These are phyloP conservation scores for Polygonum maritimum DNA, from an alignment of 148 eudicot genomes.

Conservation along the genomic window DNA sequence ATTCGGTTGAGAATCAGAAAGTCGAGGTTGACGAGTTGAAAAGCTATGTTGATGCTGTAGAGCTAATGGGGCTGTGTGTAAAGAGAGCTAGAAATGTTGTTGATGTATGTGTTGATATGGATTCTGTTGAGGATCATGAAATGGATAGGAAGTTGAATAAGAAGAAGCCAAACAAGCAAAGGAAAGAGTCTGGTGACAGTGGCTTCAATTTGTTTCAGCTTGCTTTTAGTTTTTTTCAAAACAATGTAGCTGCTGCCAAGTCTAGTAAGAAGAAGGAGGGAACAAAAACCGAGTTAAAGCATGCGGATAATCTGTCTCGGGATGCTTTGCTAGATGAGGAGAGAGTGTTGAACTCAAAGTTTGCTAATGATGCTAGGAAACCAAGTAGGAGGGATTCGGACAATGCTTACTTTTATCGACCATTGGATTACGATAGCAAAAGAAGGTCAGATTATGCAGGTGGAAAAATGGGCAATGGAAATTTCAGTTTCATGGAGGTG, in stretches of 20 bases:
- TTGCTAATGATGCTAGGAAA: slow-evolving; percentile 9
- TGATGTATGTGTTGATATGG: slow-evolving; percentile 31
- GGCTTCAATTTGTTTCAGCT: slow-evolving; percentile 39
- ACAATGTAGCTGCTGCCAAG: slow-evolving; percentile 22
- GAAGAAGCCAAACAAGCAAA: slow-evolving; percentile 28
- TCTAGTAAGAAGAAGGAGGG: slow-evolving; percentile 30
- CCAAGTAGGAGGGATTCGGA: slow-evolving; percentile 12
- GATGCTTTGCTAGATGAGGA: slow-evolving; percentile 21
- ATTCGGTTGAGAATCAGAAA: slow-evolving; percentile 36
- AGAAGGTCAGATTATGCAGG: slow-evolving; percentile 12
- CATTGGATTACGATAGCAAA: slow-evolving; percentile 10
- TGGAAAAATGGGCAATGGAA: slow-evolving; percentile 17
- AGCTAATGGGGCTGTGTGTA: slow-evolving; percentile 30
- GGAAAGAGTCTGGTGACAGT: slow-evolving; percentile 31
- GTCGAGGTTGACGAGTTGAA: slow-evolving; percentile 58
- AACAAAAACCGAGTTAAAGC: slow-evolving; percentile 28
- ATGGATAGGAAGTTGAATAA: slow-evolving; percentile 25
- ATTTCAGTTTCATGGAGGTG: slow-evolving; percentile 21
- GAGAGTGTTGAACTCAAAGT: slow-evolving; percentile 13
- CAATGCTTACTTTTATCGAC: slow-evolving; percentile 1
- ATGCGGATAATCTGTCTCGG: slow-evolving; percentile 18
- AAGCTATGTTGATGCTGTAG: slow-evolving; percentile 42
- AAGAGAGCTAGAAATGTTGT: slow-evolving; percentile 39
- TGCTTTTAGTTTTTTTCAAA: slow-evolving; percentile 26
- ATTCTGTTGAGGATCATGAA: slow-evolving; percentile 28